phyloP scores from a whole-genome alignment of 805 yeast species.

The Blastobotrys parvus region DNA sequence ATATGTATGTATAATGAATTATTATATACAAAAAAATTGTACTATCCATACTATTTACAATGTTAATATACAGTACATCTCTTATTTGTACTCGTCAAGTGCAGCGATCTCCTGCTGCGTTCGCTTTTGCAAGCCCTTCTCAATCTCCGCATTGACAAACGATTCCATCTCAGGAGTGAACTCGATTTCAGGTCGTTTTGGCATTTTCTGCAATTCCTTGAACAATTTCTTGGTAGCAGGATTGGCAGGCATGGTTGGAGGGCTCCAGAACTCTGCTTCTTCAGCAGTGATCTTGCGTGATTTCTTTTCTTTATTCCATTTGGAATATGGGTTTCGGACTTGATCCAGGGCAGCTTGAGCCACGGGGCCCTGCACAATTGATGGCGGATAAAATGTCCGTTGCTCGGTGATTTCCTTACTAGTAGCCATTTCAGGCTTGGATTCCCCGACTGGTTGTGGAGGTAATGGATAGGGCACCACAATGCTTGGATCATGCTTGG shows the following conservation, averaged over 20 bases:
- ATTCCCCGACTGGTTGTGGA: conserved; percentile 44
- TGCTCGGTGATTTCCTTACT: conserved; percentile 44
- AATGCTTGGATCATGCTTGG: conserved; percentile 57
- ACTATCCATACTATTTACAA: too few relatives aligned
- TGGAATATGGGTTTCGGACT: conserved; percentile 70
- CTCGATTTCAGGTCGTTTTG: conserved; percentile 26
- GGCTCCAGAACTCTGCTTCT: conserved; percentile 52
- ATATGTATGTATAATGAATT: conserved; percentile 1
- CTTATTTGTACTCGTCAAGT: conserved; percentile 11
- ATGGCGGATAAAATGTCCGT: conserved; percentile 66
- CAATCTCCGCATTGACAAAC: conserved; percentile 38
- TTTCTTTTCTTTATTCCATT: conserved; percentile 43
- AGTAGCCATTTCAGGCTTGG: conserved; percentile 16
- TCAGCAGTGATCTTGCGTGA: conserved; percentile 48
- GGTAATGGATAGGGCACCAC: conserved; percentile 90
- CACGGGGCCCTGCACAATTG: conserved; percentile 56
- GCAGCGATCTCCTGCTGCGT: conserved; percentile 15
- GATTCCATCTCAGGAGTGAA: conserved; percentile 48
- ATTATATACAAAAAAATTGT: neutral
- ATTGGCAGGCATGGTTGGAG: conserved; percentile 73
- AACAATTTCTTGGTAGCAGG: conserved; percentile 38
- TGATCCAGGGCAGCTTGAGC: conserved; percentile 60
- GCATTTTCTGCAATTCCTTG: conserved; percentile 22
- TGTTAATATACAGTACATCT: too few relatives aligned
- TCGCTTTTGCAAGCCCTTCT: conserved; percentile 21